These are phyloP conservation scores for Coemansia sp. DNA, from an alignment of 192 early-diverging fungal species.

Conservation along the genomic window DNA sequence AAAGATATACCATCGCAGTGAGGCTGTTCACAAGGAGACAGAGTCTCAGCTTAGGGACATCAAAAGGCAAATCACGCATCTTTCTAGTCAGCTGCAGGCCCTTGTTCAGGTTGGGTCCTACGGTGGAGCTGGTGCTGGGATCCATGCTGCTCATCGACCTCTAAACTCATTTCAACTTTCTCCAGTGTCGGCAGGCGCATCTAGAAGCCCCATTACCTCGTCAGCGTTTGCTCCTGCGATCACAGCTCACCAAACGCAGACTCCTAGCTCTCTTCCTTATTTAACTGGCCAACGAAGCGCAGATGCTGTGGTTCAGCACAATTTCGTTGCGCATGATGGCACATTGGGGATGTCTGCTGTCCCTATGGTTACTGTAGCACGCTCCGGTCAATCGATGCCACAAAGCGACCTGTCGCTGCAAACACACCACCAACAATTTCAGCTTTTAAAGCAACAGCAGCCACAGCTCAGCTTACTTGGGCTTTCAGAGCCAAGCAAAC, in stretches of 20 bases:
- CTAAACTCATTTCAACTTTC: not conserved
- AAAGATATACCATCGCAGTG: slow-evolving; percentile 10
- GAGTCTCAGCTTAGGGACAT: slow-evolving; percentile 5
- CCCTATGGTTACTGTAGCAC: not conserved
- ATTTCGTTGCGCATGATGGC: too few relatives aligned
- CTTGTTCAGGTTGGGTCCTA: not conserved
- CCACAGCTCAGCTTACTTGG: not conserved
- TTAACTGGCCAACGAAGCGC: not conserved
- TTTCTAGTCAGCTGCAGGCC: slow-evolving; percentile 9
- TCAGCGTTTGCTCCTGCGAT: not conserved
- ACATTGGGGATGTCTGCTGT: not conserved
- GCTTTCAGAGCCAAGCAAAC: not conserved
- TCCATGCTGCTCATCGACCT: not conserved
- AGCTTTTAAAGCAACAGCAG: slow-evolving; percentile 15
- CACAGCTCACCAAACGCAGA: not conserved
- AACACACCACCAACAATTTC: slow-evolving; percentile 19
- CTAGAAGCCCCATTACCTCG: not conserved
- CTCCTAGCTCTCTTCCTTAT: not conserved
- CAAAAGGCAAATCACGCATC: slow-evolving; percentile 6
- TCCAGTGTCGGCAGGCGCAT: not conserved
- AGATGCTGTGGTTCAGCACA: not conserved
- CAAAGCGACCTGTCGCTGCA: not conserved
- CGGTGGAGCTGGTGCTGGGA: not conserved
- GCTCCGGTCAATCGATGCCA: not conserved
- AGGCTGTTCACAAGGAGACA: slow-evolving; percentile 2